Evolutionary conservation across 1,284 basidiomycete species (phyloP).

Genomic region (Gomphus sp.): DNA sequence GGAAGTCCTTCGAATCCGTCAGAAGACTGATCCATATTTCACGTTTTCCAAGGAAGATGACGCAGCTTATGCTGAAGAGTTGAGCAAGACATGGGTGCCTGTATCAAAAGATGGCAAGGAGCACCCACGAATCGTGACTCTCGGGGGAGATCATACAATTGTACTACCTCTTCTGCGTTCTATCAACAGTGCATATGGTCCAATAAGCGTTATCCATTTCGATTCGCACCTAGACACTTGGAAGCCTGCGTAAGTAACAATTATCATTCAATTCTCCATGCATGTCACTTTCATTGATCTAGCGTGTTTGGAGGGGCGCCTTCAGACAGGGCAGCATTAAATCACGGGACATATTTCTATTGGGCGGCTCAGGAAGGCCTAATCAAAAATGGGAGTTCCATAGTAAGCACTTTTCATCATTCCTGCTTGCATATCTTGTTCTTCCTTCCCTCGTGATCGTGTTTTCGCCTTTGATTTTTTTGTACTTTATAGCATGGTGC

Average conservation of each 20-base stretch:
- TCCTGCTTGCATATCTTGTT: not conserved
- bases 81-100: constrained; percentile 20
- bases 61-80: not conserved
- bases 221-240: constrained; percentile 54
- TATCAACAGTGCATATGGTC: constrained; percentile 58
- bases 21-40: constrained; percentile 1
- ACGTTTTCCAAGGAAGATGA: constrained; percentile 3
- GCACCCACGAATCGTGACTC: constrained; percentile 61
- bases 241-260: constrained; percentile 12
- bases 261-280: constrained; percentile 2
- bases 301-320: constrained; percentile 59
- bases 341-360: constrained; percentile 73
- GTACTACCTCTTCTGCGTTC: constrained; percentile 57
- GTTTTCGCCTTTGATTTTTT: constrained; percentile 38
- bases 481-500: constrained; percentile 57
- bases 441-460: constrained; percentile 17
- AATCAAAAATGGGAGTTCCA: constrained; percentile 68
- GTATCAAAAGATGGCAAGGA: constrained; percentile 52
- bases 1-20: constrained; percentile 27
- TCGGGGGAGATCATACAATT: constrained; percentile 75
- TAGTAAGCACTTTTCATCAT: constrained; percentile 49
- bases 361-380: constrained; percentile 70
- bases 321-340: constrained; percentile 56
- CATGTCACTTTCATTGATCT: constrained; percentile 24
- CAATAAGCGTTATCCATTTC: constrained; percentile 72